phyloP scores from a whole-genome alignment of 768 basidiomycete genomes.

The Cystofilobasidium bisporidii region DNA sequence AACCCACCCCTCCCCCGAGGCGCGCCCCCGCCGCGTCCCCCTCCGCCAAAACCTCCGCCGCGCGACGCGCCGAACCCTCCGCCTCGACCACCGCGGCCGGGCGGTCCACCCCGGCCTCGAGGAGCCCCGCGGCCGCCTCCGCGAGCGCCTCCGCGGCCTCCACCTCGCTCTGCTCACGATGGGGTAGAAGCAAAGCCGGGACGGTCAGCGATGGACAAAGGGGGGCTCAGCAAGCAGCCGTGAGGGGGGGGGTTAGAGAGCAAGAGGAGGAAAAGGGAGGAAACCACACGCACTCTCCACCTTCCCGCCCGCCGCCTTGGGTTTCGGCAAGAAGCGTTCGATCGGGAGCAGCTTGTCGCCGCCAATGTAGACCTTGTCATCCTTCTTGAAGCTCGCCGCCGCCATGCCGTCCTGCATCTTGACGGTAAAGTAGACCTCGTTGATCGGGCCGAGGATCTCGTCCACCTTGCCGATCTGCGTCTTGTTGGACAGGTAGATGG shows the following conservation, averaged over 20 bases:
- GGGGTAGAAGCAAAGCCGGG: slow-evolving; percentile 14
- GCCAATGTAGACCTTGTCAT: slow-evolving; percentile 95
- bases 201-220: slow-evolving; percentile 20
- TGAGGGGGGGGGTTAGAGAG: slow-evolving; percentile 30
- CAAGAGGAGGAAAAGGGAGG: too few species aligned
- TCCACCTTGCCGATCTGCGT: slow-evolving; percentile 93
- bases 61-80: slow-evolving; percentile 29
- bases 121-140: slow-evolving; percentile 39
- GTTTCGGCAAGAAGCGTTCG: slow-evolving; percentile 93
- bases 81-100: slow-evolving; percentile 32
- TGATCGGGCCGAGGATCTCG: slow-evolving; percentile 98
- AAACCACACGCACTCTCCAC: slow-evolving; percentile 27
- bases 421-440: slow-evolving; percentile 93
- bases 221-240: slow-evolving; percentile 37
- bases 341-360: slow-evolving; percentile 95
- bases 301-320: slow-evolving; percentile 65
- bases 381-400: slow-evolving; percentile 88
- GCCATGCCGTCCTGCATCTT: slow-evolving; percentile 97
- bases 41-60: slow-evolving; percentile 30
- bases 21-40: slow-evolving; percentile 14
- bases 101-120: slow-evolving; percentile 39
- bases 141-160: slow-evolving; percentile 44
- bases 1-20: too few species aligned
- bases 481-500: slow-evolving; percentile 94
- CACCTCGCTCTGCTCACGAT: slow-evolving; percentile 36